These are phyloP conservation scores for Pseudoneurospora amorphoporcata DNA, from an alignment of 495 filamentous ascomycete species.

Conservation along the genomic window DNA sequence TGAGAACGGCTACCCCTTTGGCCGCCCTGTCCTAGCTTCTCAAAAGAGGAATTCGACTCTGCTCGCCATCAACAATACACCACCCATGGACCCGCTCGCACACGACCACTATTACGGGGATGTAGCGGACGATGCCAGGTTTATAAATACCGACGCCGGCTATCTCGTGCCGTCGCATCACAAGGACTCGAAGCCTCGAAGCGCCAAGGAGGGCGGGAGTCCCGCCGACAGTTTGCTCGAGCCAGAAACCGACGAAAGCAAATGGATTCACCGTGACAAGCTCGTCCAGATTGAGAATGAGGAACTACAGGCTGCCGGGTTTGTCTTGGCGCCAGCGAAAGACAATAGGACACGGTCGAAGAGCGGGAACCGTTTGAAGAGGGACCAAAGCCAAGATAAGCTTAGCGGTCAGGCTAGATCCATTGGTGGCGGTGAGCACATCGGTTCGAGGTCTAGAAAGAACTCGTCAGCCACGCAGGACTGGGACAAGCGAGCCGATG, in stretches of 20 bases:
- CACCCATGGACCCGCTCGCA: conserved; percentile 5
- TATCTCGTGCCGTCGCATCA: conserved; percentile 14
- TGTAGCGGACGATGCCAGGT: conserved; percentile 8
- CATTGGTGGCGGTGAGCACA: conserved; percentile 13
- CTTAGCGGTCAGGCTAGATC: conserved; percentile 16
- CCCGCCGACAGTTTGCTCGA: conserved; percentile 49
- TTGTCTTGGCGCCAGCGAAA: conserved; percentile 55
- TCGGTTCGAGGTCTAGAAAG: conserved; percentile 32
- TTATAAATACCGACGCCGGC: conserved; percentile 6
- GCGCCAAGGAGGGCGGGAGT: conserved; percentile 44
- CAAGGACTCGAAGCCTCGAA: conserved; percentile 32
- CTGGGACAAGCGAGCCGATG: conserved; percentile 41
- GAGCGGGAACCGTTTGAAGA: conserved; percentile 45
- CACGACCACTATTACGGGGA: conserved; percentile 13
- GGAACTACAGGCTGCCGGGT: conserved; percentile 81
- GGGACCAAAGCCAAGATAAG: conserved; percentile 23
- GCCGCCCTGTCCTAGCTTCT: conserved; percentile 10
- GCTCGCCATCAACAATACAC: conserved; percentile 2
- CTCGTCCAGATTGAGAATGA: conserved; percentile 85
- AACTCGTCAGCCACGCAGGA: conserved; percentile 28
- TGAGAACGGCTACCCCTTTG: conserved; percentile 8
- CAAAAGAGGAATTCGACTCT: conserved; percentile 26
- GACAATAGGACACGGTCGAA: conserved; percentile 19
- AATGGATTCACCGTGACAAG: conserved; percentile 97
- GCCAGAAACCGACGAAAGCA: conserved; percentile 35